Percentiles rank a stretch among this genome's conserved stretches.
Evolutionary conservation across 495 filamentous ascomycete species (phyloP).

Genomic region (Talaromyces liani): DNA sequence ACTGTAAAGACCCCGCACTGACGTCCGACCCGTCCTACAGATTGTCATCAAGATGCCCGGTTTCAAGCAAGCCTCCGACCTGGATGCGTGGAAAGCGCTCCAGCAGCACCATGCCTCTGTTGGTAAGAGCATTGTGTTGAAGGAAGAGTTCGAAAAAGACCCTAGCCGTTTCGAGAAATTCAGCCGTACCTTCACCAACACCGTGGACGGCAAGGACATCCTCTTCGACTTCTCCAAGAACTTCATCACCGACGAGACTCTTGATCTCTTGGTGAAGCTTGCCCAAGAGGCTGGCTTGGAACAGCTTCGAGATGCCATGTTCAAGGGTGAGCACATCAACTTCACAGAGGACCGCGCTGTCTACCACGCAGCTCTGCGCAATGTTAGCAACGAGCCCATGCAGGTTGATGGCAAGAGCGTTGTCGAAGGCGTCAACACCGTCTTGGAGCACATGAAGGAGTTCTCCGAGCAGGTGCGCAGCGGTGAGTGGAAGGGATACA

Average conservation of each 20-base stretch:
- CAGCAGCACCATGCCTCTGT: conserved; percentile 78
- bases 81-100: conserved; percentile 79
- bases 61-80: conserved; percentile 71
- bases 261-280: conserved; percentile 77
- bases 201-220: conserved; percentile 69
- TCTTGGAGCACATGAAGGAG: conserved; percentile 93
- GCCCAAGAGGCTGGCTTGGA: conserved; percentile 87
- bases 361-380: conserved; percentile 90
- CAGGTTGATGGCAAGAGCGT: conserved; percentile 92
- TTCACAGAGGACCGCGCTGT: conserved; percentile 96
- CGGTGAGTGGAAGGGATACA: conserved; percentile 96
- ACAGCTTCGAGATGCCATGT: conserved; percentile 94
- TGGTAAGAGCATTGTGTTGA: conserved; percentile 83
- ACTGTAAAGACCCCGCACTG: conserved; percentile 24
- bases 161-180: conserved; percentile 86
- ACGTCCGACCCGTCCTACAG: conserved; percentile 16
- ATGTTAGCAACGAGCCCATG: conserved; percentile 78
- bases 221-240: conserved; percentile 99
- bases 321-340: conserved; percentile 96
- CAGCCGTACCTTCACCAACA: conserved; percentile 74
- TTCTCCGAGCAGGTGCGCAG: conserved; percentile 92
- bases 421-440: conserved; percentile 85
- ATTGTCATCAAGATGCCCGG: conserved; percentile 37
- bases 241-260: conserved; percentile 87
- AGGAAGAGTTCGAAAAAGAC: conserved; percentile 86